Base-by-base conservation (phyloP, 2,329 filamentous ascomycete genomes). In the Colletotrichum lindemuthianum region DNA sequence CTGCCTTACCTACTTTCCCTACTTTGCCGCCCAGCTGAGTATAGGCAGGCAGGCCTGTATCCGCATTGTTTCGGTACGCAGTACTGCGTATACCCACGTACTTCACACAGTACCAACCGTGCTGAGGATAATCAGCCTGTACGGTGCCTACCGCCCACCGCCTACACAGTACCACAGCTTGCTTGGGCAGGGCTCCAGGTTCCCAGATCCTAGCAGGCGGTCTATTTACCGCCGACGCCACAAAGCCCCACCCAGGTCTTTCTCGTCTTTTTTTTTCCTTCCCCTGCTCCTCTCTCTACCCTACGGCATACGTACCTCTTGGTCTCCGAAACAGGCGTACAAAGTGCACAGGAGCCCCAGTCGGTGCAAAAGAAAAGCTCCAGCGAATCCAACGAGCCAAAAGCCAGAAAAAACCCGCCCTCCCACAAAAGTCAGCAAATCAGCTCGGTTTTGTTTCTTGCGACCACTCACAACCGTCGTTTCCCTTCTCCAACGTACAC, bases 401-500 rank as follows among this genome's bases (percentile, higher is more conserved):
- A 65, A 65, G 61, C 61, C 61, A 65, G 61, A 65, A 65, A 65
- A 65, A 65, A 65, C 61, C 61, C 61, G 61, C 61, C 59, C 63
- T 66, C 63, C 63, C 63, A 66, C 63, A 66, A 66, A 65, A 66
- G 50, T 47, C 63, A 66, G 63, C 63, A 66, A 66, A 66, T 66
- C 63, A 66, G 63, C 63, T 63, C 63, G 63, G 40, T 43, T 65
- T 63, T 72, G 69, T 69, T 63, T 69, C 70, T 71, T 67, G 59
- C 67, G 64, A 60, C 67, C 56, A 65, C 65, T 68, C 63, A 60
- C 60, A 69, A 65, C 68, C 66, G 67, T 72, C 69, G 61, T 60
- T 67, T 70, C 69, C 68, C 70, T 67, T 67, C 72, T 72, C 73
- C 70, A 73, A 63, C 66, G 60, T 64, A 52, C 37, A 47, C 60